Evolutionary conservation across 83 land plant species (phyloP), one percentile per base, ranked within the genome.

Genomic region (Picea mariana): DNA sequence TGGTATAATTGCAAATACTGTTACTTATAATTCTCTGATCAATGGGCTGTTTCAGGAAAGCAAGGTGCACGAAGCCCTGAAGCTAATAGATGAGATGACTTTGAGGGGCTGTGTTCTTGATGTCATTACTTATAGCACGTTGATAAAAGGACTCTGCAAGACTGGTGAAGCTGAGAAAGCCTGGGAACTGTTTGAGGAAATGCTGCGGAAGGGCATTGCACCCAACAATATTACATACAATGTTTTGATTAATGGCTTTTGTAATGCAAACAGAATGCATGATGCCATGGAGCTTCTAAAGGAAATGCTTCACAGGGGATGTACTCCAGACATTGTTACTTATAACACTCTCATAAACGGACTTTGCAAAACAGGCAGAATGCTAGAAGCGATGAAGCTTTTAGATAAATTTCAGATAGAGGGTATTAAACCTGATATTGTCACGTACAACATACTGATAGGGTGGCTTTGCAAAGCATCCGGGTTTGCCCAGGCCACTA

Each of bases 341-440:
- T 96, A 91, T 62, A 93, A 91, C 80, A 87, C 82, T 77, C 78
- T 96, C 17, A 90, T 96, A 72, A 93, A 90, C 83, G 97, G 97
- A 11, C 66, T 90, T 55, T 90, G 94, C 77, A 94, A 87, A 83
- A 79, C 75, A 62, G 95, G 91, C 9, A 83, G 81, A 31, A 42
- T 89, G 61, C 75, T 65, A 12, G 88, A 87, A 7, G 99, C 94
- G 66, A 82, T 86, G 75, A 83, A 85, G 72, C 81, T 96, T 18
- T 90, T 92, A 79, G 91, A 87, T 12, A 87, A 76, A 62, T 81
- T 92, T 78, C 82, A 86, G 59, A 42, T 52, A 77, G 87, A 90
- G 85, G 91, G 91, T 26, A 52, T 87, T 16, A 24, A 21, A 60
- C 92, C 91, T 5, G 92, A 92, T 81, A 81, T 82, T n/a, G 67